A percentile compares a stretch with the other conserved stretches of the same genome.
phyloP scores from a whole-genome alignment of 2,329 filamentous ascomycete species.

The Colletotrichum karsti region DNA sequence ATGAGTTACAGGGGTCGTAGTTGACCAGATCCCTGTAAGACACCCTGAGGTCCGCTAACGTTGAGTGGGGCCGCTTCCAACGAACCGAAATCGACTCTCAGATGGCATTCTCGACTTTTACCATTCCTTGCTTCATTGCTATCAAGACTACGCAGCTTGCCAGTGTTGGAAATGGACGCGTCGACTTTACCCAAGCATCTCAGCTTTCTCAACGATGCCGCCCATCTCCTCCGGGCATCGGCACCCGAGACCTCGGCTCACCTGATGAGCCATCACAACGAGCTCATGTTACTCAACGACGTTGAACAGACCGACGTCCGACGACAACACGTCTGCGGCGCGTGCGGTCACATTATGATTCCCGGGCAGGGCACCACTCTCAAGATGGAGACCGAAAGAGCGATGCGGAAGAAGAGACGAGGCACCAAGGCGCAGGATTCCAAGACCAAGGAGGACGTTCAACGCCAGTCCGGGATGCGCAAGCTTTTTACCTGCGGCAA shows the following conservation, averaged over 20 bases:
- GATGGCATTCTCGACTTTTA: neutral
- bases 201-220: conserved; percentile 64
- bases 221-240: conserved; percentile 61
- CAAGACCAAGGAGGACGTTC: neutral
- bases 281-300: conserved; percentile 57
- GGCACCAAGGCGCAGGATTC: neutral
- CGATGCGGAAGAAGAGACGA: conserved; percentile 56
- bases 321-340: conserved; percentile 63
- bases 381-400: conserved; percentile 44
- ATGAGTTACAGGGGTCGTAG: conserved; percentile 6
- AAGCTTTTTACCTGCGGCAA: conserved; percentile 26
- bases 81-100: neutral
- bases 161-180: neutral
- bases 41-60: conserved; percentile 3
- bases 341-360: conserved; percentile 69
- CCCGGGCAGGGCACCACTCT: conserved; percentile 54
- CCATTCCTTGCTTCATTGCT: neutral
- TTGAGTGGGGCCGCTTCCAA: conserved; percentile 10
- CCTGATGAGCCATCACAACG: conserved; percentile 63
- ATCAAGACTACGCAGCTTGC: neutral
- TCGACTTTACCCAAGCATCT: conserved; percentile 31
- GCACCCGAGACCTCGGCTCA: conserved; percentile 67
- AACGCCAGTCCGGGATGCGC: conserved; percentile 5
- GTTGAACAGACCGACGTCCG: conserved; percentile 55
- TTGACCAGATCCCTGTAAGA: neutral